Base-by-base conservation (phyloP, 1,139 yeast genomes). In the Kodamaea sp. region DNA sequence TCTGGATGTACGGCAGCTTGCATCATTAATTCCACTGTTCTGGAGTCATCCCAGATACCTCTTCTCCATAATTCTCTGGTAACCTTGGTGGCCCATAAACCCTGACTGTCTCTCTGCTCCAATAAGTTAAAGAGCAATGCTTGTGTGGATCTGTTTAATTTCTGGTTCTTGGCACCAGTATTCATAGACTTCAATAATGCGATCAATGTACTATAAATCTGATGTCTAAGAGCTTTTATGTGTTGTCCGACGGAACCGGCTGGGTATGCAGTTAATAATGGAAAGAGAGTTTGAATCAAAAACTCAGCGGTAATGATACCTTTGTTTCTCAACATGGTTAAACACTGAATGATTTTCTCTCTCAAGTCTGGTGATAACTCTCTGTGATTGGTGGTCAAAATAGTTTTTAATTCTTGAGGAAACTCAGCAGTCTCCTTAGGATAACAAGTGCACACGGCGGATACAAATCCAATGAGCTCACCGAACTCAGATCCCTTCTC, bases 21-120 rank as follows among this genome's bases (percentile, higher is more conserved):
- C 2, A 95, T 84, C 97, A 94, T 90, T 51, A 92, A 80, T 61
- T 92, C 98, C 15, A 92, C 96, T 0, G 97, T 84, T 50, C 97
- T 73, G 1, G 96, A 77, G 61, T 92, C 99, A 59, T 89, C 97
- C 99, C 99, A 92, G 41, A 92, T 84, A 53, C 96, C 96, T 55
- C 97, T 75, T 66, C 95, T 77, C 99, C 99, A 92, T 37, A 92
- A 71, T 59, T 92, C 97, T 57, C 97, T 76, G 7, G 97, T 89
- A 37, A 92, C 70, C 53, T 88, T 89, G 7, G 97, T 86, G 4
- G 98, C 97, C 97, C 98, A 92, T 20, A 92, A 66, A 25, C 97
- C 97, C 53, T 81, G 85, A 28, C 81, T 66, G 48, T 83, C 90
- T 40, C 84, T 78, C 48, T 83, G 85, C 44, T 85, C 92, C 31